Percentiles rank a stretch among this genome's conserved stretches.
Conservation (phyloP, 768 basidiomycete genomes). For the Gelatoporia subvermispora region DNA sequence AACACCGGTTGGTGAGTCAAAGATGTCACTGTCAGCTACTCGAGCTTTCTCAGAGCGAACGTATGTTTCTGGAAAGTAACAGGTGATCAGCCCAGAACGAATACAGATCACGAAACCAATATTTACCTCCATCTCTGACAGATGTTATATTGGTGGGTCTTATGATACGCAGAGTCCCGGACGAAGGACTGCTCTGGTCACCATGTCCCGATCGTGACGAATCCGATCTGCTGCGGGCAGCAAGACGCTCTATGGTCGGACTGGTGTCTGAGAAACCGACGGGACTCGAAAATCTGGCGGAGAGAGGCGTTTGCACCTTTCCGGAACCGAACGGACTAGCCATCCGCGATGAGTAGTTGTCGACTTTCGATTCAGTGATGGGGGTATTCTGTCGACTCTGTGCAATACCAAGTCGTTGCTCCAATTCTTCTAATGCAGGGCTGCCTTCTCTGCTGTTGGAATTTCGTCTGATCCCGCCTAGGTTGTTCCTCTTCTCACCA, state of each 20-base stretch:
- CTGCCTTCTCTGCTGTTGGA: constrained; percentile 23
- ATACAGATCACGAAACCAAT: too few relatives aligned
- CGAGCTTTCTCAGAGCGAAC: too few relatives aligned
- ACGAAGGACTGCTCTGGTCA: too few relatives aligned
- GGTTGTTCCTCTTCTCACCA: constrained; percentile 31
- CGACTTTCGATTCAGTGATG: constrained; percentile 7
- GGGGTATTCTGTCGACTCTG: constrained; percentile 21
- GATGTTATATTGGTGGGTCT: too few relatives aligned
- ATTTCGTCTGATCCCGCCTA: constrained; percentile 41
- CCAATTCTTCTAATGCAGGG: constrained; percentile 31
- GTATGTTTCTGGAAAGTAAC: too few relatives aligned
- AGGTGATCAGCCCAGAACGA: too few relatives aligned
- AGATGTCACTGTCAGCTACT: too few relatives aligned
- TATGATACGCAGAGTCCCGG: too few relatives aligned
- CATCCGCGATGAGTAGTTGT: neutral
- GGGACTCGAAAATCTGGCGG: neutral
- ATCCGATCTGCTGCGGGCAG: constrained; percentile 1
- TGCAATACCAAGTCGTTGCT: constrained; percentile 25
- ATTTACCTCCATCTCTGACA: too few relatives aligned
- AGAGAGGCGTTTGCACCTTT: neutral
- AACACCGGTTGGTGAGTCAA: too few relatives aligned
- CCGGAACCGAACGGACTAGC: neutral
- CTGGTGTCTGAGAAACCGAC: constrained; percentile 9
- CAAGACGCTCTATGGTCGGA: constrained; percentile 14
- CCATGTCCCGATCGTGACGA: too few relatives aligned